phyloP scores from a whole-genome alignment of 805 yeast species.

The Ogataea methanolica region DNA sequence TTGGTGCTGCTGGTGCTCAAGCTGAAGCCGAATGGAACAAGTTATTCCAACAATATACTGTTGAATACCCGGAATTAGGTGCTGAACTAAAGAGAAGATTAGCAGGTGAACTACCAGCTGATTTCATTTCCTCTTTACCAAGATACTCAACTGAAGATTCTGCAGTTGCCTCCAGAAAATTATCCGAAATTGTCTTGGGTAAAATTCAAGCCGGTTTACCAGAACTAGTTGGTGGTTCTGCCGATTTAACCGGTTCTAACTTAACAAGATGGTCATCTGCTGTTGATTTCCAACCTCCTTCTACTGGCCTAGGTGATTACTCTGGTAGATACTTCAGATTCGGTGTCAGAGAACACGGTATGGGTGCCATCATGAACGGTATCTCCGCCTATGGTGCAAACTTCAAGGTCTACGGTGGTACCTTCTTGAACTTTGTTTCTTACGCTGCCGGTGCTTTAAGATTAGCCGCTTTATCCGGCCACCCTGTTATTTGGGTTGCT shows the following conservation, averaged over 20 bases:
- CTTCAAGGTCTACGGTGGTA: slow-evolving; percentile 90
- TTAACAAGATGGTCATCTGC: slow-evolving; percentile 83
- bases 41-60: slow-evolving; percentile 54
- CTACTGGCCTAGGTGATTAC: slow-evolving; percentile 77
- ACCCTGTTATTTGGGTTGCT: slow-evolving; percentile 82
- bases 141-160: slow-evolving; percentile 70
- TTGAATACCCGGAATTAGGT: slow-evolving; percentile 72
- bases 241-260: slow-evolving; percentile 96
- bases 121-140: slow-evolving; percentile 79
- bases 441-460: slow-evolving; percentile 87
- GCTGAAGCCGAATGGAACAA: slow-evolving; percentile 74
- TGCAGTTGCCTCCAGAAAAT: slow-evolving; percentile 91
- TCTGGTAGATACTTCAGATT: slow-evolving; percentile 91
- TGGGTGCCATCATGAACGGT: slow-evolving; percentile 99
- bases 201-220: slow-evolving; percentile 64
- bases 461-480: slow-evolving; percentile 78
- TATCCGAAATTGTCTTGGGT: slow-evolving; percentile 75
- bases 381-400: slow-evolving; percentile 86
- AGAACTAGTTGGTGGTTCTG: slow-evolving; percentile 95
- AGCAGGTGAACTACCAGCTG: slow-evolving; percentile 69
- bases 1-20: slow-evolving; percentile 57
- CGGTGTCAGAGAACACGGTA: slow-evolving; percentile 99
- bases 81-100: slow-evolving; percentile 79
- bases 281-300: slow-evolving; percentile 88
- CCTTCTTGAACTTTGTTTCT: slow-evolving; percentile 88